phyloP scores from a whole-genome alignment of 2,329 filamentous ascomycete species.

The Diaporthe nobilis region DNA sequence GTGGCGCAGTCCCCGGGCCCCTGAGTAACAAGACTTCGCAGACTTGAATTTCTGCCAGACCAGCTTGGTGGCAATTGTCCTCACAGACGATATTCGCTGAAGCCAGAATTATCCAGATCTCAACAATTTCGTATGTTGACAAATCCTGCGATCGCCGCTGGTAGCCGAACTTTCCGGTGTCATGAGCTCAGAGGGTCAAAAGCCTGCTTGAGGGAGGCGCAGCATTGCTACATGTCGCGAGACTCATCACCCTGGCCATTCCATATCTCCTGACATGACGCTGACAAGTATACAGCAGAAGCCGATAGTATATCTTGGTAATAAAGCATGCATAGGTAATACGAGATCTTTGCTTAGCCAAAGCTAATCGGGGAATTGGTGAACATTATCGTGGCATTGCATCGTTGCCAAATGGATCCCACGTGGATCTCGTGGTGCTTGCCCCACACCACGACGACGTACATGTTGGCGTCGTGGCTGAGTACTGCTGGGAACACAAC shows the following conservation, averaged over 20 bases:
- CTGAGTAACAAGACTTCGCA: background rate
- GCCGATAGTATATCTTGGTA: too few species aligned
- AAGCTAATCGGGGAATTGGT: background rate
- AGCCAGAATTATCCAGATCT: background rate
- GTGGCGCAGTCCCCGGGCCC: slow-evolving; percentile 9
- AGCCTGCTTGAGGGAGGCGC: background rate
- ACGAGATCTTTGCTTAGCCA: slow-evolving; percentile 1
- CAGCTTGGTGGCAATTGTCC: background rate
- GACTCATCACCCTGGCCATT: background rate
- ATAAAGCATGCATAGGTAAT: background rate
- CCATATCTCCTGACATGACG: background rate
- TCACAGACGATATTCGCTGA: background rate
- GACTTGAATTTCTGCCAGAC: background rate
- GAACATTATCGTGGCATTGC: slow-evolving; percentile 5
- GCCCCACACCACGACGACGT: slow-evolving; percentile 8
- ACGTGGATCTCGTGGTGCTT: slow-evolving; percentile 10
- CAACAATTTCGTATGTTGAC: background rate
- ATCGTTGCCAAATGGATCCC: slow-evolving; percentile 11
- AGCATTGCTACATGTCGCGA: background rate
- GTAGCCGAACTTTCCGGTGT: slow-evolving; percentile 13
- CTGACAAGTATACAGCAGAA: background rate
- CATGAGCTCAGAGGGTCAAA: background rate
- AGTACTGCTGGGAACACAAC: background rate
- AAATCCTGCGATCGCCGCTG: background rate
- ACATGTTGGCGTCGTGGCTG: slow-evolving; percentile 10